Base-by-base conservation (phyloP, 2,329 filamentous ascomycete genomes). In the Fusarium pseudocircinatum region DNA sequence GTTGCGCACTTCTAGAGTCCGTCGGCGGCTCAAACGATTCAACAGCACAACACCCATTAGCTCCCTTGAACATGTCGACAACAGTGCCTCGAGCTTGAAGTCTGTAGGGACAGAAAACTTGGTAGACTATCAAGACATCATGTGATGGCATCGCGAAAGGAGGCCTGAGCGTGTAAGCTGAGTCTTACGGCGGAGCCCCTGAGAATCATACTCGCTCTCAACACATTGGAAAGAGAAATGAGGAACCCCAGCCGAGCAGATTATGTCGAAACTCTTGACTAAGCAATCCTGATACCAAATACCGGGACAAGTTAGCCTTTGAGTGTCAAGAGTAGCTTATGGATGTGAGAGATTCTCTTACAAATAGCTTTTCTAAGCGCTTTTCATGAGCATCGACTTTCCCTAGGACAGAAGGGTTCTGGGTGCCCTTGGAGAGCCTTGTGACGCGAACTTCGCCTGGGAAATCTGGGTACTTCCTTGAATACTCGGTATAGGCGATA, bases 21-120 rank as follows among this genome's bases (percentile, higher is more conserved):
- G 20, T 22, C 18, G 7, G 14, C 34, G 7, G 10, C 7, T 16
- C 13, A 16, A n/a, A 22, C 24, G 10, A 28, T 37, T 9, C 20
- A 7, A 16, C 14, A 13, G 24, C 2, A 13, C 14, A 39, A 22
- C 20, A 16, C 18, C 24, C 14, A 5, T 53, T 28, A 39, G 49
- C n/a, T 26, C n/a, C n/a, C 10, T 11, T 12, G 8, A 20, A 13
- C 2, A 20, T 1, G 12, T 16, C 4, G n/a, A 10, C 16, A 24
- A 18, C 0, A 24, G 16, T 20, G 2, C 14, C 12, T 11, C 5
- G 8, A 34, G 8, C 7, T 24, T 5, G 16, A 24, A 50, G 30
- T 3, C 8, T 24, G 2, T 7, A 2, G 15, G 16, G 28, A 1
- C 2, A 24, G 8, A 34, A 4, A 5, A 2, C 8, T 2, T 24